Base-by-base conservation (phyloP, 2,329 filamentous ascomycete genomes). In the Penicillium fuscoglaucum region DNA sequence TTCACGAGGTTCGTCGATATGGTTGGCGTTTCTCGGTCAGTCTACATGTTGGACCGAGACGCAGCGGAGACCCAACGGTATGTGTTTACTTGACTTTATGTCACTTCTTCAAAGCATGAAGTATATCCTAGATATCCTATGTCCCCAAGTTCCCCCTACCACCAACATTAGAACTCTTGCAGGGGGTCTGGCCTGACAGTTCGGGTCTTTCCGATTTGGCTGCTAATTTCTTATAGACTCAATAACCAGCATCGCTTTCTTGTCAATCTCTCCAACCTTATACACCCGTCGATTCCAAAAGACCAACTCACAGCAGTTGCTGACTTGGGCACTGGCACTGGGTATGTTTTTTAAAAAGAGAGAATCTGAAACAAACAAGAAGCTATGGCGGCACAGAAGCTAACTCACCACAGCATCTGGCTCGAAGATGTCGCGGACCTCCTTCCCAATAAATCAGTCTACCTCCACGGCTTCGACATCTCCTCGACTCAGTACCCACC, bases 401-500 rank as follows among this genome's bases (percentile, higher is more conserved):
- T 47, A 47, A 63, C 33, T 1, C 2, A 43, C 15, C 12, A 2
- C 46, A 71, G 68, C 7, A 55, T 71, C 41, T 72, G 70, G 70
- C 64, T 72, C 7, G 54, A 50, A 19, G 63, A 64, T 29, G 41
- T 65, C 29, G 59, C 56, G 39, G 49, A 46, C n/a, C 33, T 19
- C 19, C 44, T 46, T 10, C 57, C 52, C 17, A 57, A 55, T 15
- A 39, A 59, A 12, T 53, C 40, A 12, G 58, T 55, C 46, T 62
- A 62, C 28, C 62, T 66, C 13, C 67, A 70, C 19, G 70, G 69
- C 35, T 72, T 74, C 52, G 72, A 73, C 48, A 70, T 74, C 37
- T 74, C 72, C 13, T 33, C 61, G 3, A 59, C 60, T 5, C 72
- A 74, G 28, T 73, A 67, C 51, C 67, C 68, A 24, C 46, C 58